phyloP scores from a whole-genome alignment of 2,329 filamentous ascomycete genomes.

The Xylaria arbuscula region DNA sequence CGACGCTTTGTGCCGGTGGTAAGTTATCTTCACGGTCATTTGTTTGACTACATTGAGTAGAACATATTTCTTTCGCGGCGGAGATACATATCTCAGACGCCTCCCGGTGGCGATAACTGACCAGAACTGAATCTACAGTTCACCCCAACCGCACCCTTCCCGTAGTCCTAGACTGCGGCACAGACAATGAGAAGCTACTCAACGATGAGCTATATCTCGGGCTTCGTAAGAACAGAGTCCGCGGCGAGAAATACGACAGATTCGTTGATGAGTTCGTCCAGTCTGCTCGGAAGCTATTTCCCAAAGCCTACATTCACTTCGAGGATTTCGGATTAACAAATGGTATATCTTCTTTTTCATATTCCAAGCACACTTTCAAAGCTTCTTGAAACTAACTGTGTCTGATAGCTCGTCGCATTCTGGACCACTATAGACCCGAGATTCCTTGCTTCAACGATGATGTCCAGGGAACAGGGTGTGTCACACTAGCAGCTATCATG shows the following conservation, averaged over 20 bases:
- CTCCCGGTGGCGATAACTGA: not conserved
- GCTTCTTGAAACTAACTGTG: not conserved
- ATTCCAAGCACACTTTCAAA: not conserved
- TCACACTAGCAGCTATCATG: conserved; percentile 85
- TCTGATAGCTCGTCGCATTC: conserved; percentile 65
- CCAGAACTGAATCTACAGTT: conserved; percentile 55
- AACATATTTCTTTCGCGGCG: too few species aligned
- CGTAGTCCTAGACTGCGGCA: conserved; percentile 87
- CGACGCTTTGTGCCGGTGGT: conserved; percentile 82
- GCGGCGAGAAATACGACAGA: conserved; percentile 78
- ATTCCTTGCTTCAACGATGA: conserved; percentile 93
- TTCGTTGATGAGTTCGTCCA: conserved; percentile 81
- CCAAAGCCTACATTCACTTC: conserved; percentile 86
- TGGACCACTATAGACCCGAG: conserved; percentile 78
- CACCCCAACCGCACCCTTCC: conserved; percentile 82
- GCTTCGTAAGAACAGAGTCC: conserved; percentile 71
- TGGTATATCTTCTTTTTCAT: conserved; percentile 53
- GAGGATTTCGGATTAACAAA: conserved; percentile 88
- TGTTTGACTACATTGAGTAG: not conserved
- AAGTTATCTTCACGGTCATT: not conserved
- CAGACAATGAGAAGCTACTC: conserved; percentile 79
- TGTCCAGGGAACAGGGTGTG: conserved; percentile 88
- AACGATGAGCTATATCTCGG: conserved; percentile 85
- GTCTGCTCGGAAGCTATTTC: conserved; percentile 75
- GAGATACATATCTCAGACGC: not conserved